Evolutionary conservation across 1,284 basidiomycete species (phyloP).

Genomic region (Volvariella surrecta): DNA sequence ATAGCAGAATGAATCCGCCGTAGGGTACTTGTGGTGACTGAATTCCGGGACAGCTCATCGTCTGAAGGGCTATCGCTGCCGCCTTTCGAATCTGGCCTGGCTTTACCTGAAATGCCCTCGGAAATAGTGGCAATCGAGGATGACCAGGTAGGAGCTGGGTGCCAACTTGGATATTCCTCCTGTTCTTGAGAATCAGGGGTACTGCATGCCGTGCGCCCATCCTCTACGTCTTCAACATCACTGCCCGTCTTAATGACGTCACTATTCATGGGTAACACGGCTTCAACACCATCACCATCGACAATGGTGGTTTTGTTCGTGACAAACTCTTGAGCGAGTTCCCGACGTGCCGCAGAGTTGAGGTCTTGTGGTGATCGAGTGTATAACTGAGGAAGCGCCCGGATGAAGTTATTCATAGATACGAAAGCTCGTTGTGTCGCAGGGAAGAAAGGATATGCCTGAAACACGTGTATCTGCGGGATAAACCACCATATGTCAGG

Average conservation of each 20-base stretch:
- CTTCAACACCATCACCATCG: conserved; percentile 55
- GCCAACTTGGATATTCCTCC: conserved; percentile 7
- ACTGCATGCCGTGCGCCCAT: conserved; percentile 2
- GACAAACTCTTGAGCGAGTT: conserved; percentile 57
- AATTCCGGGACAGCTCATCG: neutral
- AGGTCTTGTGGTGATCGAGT: conserved; percentile 39
- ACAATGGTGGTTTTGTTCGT: conserved; percentile 56
- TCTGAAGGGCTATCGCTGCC: too few species aligned
- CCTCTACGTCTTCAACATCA: conserved; percentile 17
- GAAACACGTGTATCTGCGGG: conserved; percentile 93
- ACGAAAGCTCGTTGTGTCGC: conserved; percentile 67
- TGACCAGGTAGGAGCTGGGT: too few species aligned
- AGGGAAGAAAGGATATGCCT: conserved; percentile 79
- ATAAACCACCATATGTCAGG: conserved; percentile 6
- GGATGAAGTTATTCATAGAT: conserved; percentile 72
- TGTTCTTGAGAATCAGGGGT: conserved; percentile 9
- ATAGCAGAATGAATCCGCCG: conserved; percentile 35
- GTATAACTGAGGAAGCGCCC: conserved; percentile 44
- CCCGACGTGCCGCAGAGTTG: conserved; percentile 43
- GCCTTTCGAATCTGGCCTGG: conserved; percentile 2
- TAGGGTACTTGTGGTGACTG: conserved; percentile 15
- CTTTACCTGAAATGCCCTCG: conserved; percentile 2
- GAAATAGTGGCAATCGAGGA: too few species aligned
- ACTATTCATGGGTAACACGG: conserved; percentile 26
- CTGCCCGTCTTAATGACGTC: conserved; percentile 27